A percentile compares a stretch with the other conserved stretches of the same genome.
Evolutionary conservation across 176 grass and related monocot species (phyloP).

Genomic region (Pharus latifolius): DNA sequence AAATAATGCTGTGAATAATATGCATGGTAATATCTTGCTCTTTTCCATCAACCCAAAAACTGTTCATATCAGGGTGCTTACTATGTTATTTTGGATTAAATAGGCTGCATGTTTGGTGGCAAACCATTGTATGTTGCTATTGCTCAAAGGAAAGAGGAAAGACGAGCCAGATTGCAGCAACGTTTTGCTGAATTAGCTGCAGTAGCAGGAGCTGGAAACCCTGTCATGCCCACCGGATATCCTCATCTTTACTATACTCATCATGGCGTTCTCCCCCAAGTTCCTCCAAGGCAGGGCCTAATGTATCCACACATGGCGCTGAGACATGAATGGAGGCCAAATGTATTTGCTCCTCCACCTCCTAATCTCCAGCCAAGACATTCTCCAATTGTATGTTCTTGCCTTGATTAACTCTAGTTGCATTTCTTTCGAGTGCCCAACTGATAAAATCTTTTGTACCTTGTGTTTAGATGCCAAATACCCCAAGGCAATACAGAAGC

Average conservation of each 20-base stretch:
- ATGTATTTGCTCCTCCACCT: slow-evolving; percentile 29
- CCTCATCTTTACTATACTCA: slow-evolving; percentile 56
- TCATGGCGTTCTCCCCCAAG: slow-evolving; percentile 33
- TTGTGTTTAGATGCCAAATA: slow-evolving; percentile 30
- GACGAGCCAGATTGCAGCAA: slow-evolving; percentile 43
- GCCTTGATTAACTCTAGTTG: background rate
- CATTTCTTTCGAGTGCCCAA: background rate
- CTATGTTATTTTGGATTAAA: background rate
- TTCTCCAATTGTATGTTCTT: slow-evolving; percentile 28
- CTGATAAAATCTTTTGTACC: background rate
- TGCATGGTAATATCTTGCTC: slow-evolving; percentile 45
- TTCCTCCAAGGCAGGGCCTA: slow-evolving; percentile 48
- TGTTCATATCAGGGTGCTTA: background rate
- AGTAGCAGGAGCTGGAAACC: slow-evolving; percentile 19
- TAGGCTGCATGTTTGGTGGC: slow-evolving; percentile 69
- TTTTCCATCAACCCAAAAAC: background rate
- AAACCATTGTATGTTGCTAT: slow-evolving; percentile 85
- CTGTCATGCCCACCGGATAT: slow-evolving; percentile 47
- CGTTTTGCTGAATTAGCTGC: slow-evolving; percentile 34
- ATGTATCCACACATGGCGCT: slow-evolving; percentile 39
- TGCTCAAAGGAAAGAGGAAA: slow-evolving; percentile 76
- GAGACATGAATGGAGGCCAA: slow-evolving; percentile 47
- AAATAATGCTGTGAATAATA: slow-evolving; percentile 39
- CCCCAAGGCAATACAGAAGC: slow-evolving; percentile 47
- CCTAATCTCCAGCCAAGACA: slow-evolving; percentile 43